Conservation (phyloP, 2,329 filamentous ascomycete species). For the Colletotrichum liaoningense region DNA sequence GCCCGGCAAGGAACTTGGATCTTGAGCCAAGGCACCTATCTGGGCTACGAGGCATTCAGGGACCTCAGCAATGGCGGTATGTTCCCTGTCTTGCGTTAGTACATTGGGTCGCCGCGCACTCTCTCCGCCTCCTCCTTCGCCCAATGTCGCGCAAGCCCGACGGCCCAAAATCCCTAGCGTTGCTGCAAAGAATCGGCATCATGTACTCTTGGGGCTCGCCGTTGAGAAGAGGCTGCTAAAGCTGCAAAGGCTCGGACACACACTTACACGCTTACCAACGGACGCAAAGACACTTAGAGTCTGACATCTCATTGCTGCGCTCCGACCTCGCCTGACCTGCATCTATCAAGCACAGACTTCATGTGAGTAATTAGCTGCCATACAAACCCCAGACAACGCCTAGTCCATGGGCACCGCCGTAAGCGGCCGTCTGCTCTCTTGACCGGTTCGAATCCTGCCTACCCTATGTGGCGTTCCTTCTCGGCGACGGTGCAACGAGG, state of each 20-base stretch:
- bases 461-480: too few relatives aligned
- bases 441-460: neutral
- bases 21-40: neutral
- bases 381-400: constrained; percentile 3
- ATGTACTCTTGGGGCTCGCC: constrained; percentile 2
- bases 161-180: neutral
- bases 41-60: neutral
- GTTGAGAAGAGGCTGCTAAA: neutral
- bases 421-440: neutral
- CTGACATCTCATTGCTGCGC: neutral
- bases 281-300: neutral
- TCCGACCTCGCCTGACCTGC: constrained; percentile 21
- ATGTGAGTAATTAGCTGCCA: constrained; percentile 28
- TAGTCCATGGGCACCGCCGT: constrained; percentile 22
- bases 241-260: neutral
- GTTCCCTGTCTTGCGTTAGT: neutral
- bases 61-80: neutral
- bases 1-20: constrained; percentile 8
- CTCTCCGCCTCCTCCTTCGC: constrained; percentile 15
- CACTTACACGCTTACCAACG: neutral
- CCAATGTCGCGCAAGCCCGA: constrained; percentile 4
- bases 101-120: constrained; percentile 3
- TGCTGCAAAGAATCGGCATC: constrained; percentile 10
- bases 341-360: constrained; percentile 30
- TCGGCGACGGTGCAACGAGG: neutral